Base-by-base conservation (phyloP, 2,329 filamentous ascomycete species). In the Didymella keratinophila region DNA sequence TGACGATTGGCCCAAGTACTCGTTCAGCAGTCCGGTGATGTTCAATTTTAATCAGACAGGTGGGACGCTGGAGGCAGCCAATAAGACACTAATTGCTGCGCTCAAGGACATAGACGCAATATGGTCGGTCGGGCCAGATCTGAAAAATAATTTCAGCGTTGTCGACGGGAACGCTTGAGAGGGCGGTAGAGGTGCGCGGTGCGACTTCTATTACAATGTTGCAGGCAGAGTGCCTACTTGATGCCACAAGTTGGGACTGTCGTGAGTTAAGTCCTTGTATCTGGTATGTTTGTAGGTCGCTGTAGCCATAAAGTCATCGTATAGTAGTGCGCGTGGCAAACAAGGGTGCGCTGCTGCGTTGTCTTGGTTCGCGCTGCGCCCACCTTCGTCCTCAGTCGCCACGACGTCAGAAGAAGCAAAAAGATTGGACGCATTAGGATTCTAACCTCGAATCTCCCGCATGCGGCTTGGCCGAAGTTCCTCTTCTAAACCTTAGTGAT, bases 41-140 rank as follows among this genome's bases (percentile, higher is more conserved):
- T 39, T 37, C 9, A 52, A 52, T 66, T 28, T 56, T 3, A 71
- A 72, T 46, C 56, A 68, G 41, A 69, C 69, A 1, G 70, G 69
- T 0, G 70, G 49, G 10, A n/a, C 25, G 16, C 8, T 51, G 18
- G 27, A 11, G 8, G 10, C 14, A 0, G 27, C 25, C 14, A 30
- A 51, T 7, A 43, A 12, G 27, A 34, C 37, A 6, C 27, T 43
- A 3, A 39, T 21, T n/a, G 36, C 36, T 21, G 36, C 36, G 5
- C 9, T 39, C n/a, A 39, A 52, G 65, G 16, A 36, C 32, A n/a
- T 36, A 36, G 32, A 36, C 8, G 32, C 32, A n/a, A n/a, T 6
- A 11, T n/a, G 32, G 16, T 36, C 14, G 5, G 2, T 36, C 6
- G 32, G 32, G 8, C 8, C 14, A 3, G 16, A 16, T 5, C 32